phyloP scores from a whole-genome alignment of 2,329 filamentous ascomycete genomes.

The Calycina herbarum region DNA sequence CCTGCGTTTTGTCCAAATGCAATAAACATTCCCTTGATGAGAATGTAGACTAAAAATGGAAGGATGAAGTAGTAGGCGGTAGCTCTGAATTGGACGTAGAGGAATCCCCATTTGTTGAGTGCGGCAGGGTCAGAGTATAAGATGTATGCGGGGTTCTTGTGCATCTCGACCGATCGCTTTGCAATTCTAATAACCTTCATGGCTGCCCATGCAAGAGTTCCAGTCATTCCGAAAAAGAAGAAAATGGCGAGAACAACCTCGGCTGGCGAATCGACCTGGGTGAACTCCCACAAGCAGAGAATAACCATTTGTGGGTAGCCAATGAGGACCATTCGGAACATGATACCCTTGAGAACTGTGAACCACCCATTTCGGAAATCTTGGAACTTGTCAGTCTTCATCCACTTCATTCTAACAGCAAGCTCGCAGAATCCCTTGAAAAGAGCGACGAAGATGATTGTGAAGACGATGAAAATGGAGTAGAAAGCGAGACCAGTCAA shows the following conservation, averaged over 20 bases:
- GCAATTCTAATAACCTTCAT: conserved; percentile 89
- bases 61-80: conserved; percentile 95
- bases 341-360: conserved; percentile 87
- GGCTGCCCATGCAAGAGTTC: conserved; percentile 80
- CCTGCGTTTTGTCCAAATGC: conserved; percentile 72
- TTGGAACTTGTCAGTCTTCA: conserved; percentile 82
- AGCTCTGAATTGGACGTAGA: conserved; percentile 95
- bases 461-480: conserved; percentile 76
- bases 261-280: conserved; percentile 78
- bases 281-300: conserved; percentile 92
- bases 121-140: conserved; percentile 93
- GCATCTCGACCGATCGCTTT: conserved; percentile 82
- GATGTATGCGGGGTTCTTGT: conserved; percentile 96
- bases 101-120: conserved; percentile 96
- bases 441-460: conserved; percentile 67
- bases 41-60: conserved; percentile 71
- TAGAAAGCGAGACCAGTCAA: conserved; percentile 90
- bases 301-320: conserved; percentile 90
- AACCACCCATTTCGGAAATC: conserved; percentile 96
- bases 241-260: conserved; percentile 85
- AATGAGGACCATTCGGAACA: conserved; percentile 87
- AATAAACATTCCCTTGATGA: conserved; percentile 90
- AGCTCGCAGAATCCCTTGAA: conserved; percentile 84
- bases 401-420: conserved; percentile 70
- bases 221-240: conserved; percentile 79